Evolutionary conservation across 805 yeast species (phyloP), one percentile per base, ranked within the genome.

Genomic region (Kregervanrija fluxuum): DNA sequence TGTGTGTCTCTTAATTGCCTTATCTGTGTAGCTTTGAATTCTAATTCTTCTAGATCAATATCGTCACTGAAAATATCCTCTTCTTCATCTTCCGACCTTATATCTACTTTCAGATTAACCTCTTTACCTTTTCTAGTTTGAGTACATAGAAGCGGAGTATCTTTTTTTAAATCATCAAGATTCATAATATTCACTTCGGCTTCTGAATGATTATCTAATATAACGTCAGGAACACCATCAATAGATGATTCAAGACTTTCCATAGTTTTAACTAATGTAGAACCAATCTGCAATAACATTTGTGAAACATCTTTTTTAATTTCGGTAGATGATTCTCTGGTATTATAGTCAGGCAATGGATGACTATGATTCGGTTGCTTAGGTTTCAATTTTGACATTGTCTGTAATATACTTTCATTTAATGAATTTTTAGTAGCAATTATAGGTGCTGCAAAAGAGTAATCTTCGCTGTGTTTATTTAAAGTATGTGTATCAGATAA

Each of bases 331-430:
- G 37, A 13, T 22, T 22, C 28, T 22, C 28, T 22, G 28, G 28
- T 22, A 22, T 22, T 22, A 22, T 6, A 22, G 28, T 22, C 4
- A 5, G 28, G 28, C 8, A 22, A 22, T 22, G 4, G 28, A 16
- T 35, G 34, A 11, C 13, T 11, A 6, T 15, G 5, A 31, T 11
- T 31, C n/a, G 35, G 22, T 31, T 37, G 31, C 11, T 14, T 13
- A 8, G 74, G 66, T 46, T 65, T 68, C 17, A 73, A 55, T 43
- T 75, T 61, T 37, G 48, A 47, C 10, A 73, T 51, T 11, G 66
- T 55, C 2, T 74, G 74, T 9, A 69, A 45, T 50, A 50, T 48
- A 39, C 60, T 60, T 30, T 59, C 57, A 47, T 59, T 53, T 30
- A 52, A 43, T 2, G 57, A 50, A 34, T 51, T 52, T 34, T 54